These are phyloP conservation scores for Phytophthora tentaculata DNA, from an alignment of 352 stramenopile species.

Conservation along the genomic window DNA sequence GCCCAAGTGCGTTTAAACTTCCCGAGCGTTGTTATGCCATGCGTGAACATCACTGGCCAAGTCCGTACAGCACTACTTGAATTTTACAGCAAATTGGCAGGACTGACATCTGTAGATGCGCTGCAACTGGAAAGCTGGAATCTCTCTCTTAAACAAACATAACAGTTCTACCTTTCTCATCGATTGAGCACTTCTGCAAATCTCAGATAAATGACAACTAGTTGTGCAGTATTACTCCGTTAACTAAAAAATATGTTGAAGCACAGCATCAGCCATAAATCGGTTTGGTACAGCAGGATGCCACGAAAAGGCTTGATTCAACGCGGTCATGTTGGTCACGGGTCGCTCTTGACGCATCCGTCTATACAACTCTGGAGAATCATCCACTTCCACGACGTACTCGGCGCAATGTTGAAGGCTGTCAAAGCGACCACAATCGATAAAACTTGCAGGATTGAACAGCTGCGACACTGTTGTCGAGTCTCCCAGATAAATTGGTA, in stretches of 20 bases:
- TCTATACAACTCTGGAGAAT: neutral
- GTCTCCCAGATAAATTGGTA: neutral
- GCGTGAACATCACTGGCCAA: neutral
- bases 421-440: neutral
- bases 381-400: neutral
- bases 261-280: slow-evolving; percentile 1
- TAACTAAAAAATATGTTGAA: too few species aligned
- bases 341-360: neutral
- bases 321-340: neutral
- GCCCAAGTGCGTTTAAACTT: neutral
- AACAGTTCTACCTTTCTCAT: too few species aligned
- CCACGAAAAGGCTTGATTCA: neutral
- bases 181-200: too few species aligned
- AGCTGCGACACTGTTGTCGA: neutral
- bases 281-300: neutral
- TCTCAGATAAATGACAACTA: too few species aligned
- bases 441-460: slow-evolving; percentile 1
- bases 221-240: too few species aligned
- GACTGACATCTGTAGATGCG: neutral
- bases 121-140: neutral
- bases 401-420: neutral
- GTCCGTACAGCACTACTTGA: neutral
- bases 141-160: neutral
- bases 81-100: neutral
- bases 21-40: neutral